A percentile compares a stretch with the other conserved stretches of the same genome.
Evolutionary conservation across 2,329 filamentous ascomycete genomes (phyloP).

Genomic region (Kalmusia sp.): DNA sequence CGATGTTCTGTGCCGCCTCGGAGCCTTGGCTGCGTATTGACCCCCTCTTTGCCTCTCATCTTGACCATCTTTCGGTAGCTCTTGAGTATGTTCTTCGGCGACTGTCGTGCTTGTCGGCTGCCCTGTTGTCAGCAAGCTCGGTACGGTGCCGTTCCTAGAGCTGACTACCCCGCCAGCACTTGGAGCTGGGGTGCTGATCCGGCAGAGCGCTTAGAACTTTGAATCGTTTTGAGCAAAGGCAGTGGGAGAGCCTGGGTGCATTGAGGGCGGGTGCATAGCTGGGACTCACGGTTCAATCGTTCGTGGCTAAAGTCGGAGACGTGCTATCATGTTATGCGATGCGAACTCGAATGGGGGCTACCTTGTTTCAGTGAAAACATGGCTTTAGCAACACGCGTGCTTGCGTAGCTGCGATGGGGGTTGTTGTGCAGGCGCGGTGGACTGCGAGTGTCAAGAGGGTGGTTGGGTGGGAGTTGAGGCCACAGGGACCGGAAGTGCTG

Average conservation of each 20-base stretch:
- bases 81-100: background rate
- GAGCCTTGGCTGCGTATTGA: slow-evolving; percentile 12
- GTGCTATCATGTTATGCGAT: slow-evolving; percentile 5
- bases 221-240: slow-evolving; percentile 6
- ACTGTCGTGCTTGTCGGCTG: background rate
- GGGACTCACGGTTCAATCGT: slow-evolving; percentile 20
- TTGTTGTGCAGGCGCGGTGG: slow-evolving; percentile 1
- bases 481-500: background rate
- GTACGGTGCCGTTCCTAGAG: background rate
- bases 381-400: background rate
- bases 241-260: slow-evolving; percentile 16
- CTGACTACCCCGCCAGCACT: background rate
- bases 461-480: background rate
- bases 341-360: background rate
- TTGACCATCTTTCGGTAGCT: background rate
- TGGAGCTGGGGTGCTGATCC: slow-evolving; percentile 1
- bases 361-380: no score
- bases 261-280: slow-evolving; percentile 4
- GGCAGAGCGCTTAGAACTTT: background rate
- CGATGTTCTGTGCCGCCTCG: slow-evolving; percentile 19
- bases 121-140: background rate
- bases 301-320: slow-evolving; percentile 19
- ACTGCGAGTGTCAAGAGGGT: background rate
- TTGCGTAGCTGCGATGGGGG: background rate
- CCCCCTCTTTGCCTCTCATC: background rate